Base-by-base conservation (phyloP, 495 filamentous ascomycete genomes). In the Penicillium canescens region DNA sequence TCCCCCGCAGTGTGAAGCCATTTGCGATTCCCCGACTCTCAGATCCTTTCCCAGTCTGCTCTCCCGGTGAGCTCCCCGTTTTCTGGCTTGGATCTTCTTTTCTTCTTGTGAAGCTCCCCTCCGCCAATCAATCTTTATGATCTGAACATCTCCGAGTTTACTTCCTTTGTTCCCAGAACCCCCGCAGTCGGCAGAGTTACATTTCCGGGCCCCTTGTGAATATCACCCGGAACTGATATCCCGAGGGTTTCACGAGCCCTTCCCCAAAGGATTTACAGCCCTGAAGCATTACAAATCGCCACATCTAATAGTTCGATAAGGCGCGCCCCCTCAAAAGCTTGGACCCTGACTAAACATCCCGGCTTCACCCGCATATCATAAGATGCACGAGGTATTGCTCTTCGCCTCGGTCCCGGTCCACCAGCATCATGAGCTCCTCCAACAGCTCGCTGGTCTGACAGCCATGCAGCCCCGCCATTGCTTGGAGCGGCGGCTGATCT, bases 381-480 rank as follows among this genome's bases (percentile, higher is more conserved):
- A 50, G 44, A 78, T 78, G 76, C 74, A 78, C 48, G 74, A 78
- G 68, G 63, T 77, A 35, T 55, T 75, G 40, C 61, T 78, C 24
- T 78, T 78, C 67, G 75, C 75, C 71, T 76, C 73, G 65, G 75
- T 77, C 42, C 73, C 74, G 8, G 61, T 56, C 12, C 70, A 75
- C 33, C 72, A 78, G 50, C 75, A 77, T 60, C 67, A 76, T 59
- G 85, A 86, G 68, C 76, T 89, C 40, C 74, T 88, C 44, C 80
- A 86, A 48, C 82, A 89, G 61, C 77, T 90, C 47, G 79, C 85
- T 20, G 87, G 85, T 41, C 66, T 89, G 50, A 81, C 84, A 24
- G 83, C 82, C 55, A 86, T 86, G 82, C 81, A 84, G 53, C 87
- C 87, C 21, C 72, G 77, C 55, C 75, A 73, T 52, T 69, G 81